A percentile compares a stretch with the other conserved stretches of the same genome.
phyloP scores from a whole-genome alignment of 768 basidiomycete species.

The Leccinellum albellum region DNA sequence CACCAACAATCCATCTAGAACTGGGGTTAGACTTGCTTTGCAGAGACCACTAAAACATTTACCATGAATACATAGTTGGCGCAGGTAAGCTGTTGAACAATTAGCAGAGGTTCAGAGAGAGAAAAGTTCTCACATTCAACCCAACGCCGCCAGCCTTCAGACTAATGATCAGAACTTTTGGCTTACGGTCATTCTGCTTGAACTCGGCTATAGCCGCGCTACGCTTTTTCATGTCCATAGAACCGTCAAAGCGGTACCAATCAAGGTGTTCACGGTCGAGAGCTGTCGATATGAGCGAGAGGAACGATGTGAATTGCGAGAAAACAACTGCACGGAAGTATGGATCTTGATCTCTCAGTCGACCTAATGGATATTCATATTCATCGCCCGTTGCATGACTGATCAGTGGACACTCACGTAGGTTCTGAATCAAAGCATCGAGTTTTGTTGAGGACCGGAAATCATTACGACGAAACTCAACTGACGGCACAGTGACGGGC shows the following conservation, averaged over 20 bases:
- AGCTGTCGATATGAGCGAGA: conserved; percentile 73
- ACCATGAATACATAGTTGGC: conserved; percentile 90
- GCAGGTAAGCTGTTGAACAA: conserved; percentile 52
- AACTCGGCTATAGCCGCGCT: conserved; percentile 75
- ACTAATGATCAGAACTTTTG: conserved; percentile 75
- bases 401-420: conserved; percentile 46
- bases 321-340: conserved; percentile 83
- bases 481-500: conserved; percentile 34
- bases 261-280: conserved; percentile 66
- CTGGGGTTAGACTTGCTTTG: conserved; percentile 1
- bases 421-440: conserved; percentile 70
- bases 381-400: neutral
- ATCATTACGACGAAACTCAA: conserved; percentile 72
- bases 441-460: conserved; percentile 91
- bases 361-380: conserved; percentile 36
- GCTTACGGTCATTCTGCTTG: conserved; percentile 60
- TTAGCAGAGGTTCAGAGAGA: neutral
- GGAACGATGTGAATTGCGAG: conserved; percentile 85
- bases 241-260: conserved; percentile 85
- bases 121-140: conserved; percentile 56
- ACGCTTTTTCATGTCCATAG: conserved; percentile 84
- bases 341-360: conserved; percentile 67
- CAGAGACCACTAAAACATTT: conserved; percentile 7
- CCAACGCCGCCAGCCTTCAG: conserved; percentile 93
- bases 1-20: conserved; percentile 89